Evolutionary conservation across 148 eudicot genomes (phyloP).

Genomic region (Fallopia convolvulus): DNA sequence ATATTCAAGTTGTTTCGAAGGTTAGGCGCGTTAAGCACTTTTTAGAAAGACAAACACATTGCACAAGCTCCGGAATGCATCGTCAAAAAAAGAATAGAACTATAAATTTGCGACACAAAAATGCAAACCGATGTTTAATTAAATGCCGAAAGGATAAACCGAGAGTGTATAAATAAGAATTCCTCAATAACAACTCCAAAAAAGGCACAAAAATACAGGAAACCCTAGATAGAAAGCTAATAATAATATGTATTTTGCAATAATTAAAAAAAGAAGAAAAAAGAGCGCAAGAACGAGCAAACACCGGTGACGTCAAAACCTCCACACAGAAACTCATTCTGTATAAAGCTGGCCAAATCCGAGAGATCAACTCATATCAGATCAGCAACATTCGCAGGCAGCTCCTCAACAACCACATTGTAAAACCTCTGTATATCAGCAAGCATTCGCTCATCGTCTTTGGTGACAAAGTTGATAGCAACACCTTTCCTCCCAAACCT

Average conservation of each 20-base stretch:
- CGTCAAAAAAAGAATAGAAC: neutral
- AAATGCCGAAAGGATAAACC: neutral
- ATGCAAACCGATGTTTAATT: neutral
- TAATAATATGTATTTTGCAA: neutral
- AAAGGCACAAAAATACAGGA: neutral
- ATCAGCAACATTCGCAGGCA: conserved; percentile 45
- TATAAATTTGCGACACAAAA: neutral
- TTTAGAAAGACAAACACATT: neutral
- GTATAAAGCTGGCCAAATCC: neutral
- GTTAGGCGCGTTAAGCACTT: too few relatives aligned
- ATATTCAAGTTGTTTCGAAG: too few relatives aligned
- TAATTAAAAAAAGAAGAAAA: neutral
- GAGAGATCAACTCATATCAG: conserved; percentile 18
- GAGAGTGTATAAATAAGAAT: neutral
- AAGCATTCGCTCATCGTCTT: conserved; percentile 37
- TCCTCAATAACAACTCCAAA: neutral
- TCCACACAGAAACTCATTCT: neutral
- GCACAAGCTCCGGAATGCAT: neutral
- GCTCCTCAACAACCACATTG: conserved; percentile 38
- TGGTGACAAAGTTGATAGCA: conserved; percentile 40
- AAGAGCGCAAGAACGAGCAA: neutral
- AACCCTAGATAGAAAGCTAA: neutral
- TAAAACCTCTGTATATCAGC: conserved; percentile 44
- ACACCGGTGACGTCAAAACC: neutral
- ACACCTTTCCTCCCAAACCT: conserved; percentile 46